Evolutionary conservation across 306 rosid species (phyloP), one percentile per base, ranked within the genome.

Genomic region (Lupinus albus): DNA sequence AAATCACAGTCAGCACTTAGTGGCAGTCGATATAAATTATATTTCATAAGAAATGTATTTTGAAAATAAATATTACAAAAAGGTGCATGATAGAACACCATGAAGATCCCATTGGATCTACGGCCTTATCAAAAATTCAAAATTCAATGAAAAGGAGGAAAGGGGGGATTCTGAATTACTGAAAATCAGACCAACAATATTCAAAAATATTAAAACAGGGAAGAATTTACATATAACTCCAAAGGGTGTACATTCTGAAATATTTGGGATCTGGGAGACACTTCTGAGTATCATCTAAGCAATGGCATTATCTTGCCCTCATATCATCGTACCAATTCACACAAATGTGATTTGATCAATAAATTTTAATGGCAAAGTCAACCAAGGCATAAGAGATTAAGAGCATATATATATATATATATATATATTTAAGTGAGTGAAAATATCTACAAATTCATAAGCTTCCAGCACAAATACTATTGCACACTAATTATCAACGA

Each of bases 1-100:
- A 64, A 74, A 61, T 72, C 53, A 61, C 52, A 74, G 6, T 10
- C 33, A 10, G 68, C 60, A 46, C 38, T 58, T 20, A 2, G 11
- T 33, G 21, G 30, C 44, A 61, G 33, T 61, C n/a, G 25, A 11
- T 18, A 18, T 61, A 11, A 70, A 46, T 35, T 18, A 9, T 0
- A 3, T 38, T 8, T 18, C 36, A 13, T 20, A 49, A 52, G 42
- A 21, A 49, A 71, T 38, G 45, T 55, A 64, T 12, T 45, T 57
- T 36, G 10, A 64, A 18, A 21, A 46, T 5, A 65, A 28, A 17
- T 1, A 5, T 52, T 11, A 54, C 11, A 35, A 38, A 39, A 28
- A 14, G 11, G 39, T 8, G 16, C 44, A 28, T 21, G 16, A 50
- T 33, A 68, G 33, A 46, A 32, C 21, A 49, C 4, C 62, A 39